Percentiles rank a stretch among this genome's conserved stretches.
phyloP scores from a whole-genome alignment of 2,329 filamentous ascomycete genomes.

The Epichloe bromicola region DNA sequence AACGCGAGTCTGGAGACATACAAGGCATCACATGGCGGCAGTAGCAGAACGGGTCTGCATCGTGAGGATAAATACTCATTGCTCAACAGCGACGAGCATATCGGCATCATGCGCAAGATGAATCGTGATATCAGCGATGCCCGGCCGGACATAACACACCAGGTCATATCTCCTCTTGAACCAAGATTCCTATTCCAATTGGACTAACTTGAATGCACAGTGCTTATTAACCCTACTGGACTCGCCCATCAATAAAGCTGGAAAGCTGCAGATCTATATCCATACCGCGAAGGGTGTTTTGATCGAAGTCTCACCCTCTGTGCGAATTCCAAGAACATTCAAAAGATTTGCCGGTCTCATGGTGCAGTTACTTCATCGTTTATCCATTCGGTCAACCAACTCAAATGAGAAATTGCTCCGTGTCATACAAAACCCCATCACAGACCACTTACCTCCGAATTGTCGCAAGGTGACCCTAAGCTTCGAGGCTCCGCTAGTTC shows the following conservation, averaged over 20 bases:
- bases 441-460: conserved; percentile 89
- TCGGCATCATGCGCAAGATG: conserved; percentile 99
- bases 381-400: conserved; percentile 91
- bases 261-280: conserved; percentile 95
- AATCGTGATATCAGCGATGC: conserved; percentile 97
- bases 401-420: conserved; percentile 96
- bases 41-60: conserved; percentile 46
- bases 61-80: conserved; percentile 94
- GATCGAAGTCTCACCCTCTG: conserved; percentile 95
- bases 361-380: conserved; percentile 91
- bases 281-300: conserved; percentile 94
- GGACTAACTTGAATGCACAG: conserved; percentile 40
- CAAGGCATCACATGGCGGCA: conserved; percentile 69
- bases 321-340: conserved; percentile 94
- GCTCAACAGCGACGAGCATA: conserved; percentile 97
- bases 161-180: conserved; percentile 46
- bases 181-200: conserved; percentile 12
- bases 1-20: conserved; percentile 98
- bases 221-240: conserved; percentile 94
- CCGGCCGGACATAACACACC: conserved; percentile 93
- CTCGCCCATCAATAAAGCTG: conserved; percentile 96
- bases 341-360: conserved; percentile 98
- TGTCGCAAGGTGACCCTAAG: conserved; percentile 96
- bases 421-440: conserved; percentile 96
- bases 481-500: conserved; percentile 80